Conservation (phyloP, 805 yeast species). For the Candida caryicola region DNA sequence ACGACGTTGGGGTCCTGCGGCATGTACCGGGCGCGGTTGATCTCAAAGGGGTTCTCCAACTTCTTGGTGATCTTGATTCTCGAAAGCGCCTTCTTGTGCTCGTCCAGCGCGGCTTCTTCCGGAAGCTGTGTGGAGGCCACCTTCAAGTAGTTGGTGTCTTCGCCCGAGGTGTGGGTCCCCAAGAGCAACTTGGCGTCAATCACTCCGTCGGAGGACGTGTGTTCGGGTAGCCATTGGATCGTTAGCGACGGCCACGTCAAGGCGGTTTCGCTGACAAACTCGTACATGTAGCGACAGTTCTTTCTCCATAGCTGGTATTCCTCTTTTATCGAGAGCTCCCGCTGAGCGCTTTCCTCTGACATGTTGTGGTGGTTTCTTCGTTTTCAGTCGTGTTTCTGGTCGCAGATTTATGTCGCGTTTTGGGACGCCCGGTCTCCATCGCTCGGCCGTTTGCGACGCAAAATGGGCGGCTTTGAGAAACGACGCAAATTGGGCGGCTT, state of each 20-base stretch:
- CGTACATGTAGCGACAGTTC: slow-evolving; percentile 79
- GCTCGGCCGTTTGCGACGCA: no score
- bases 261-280: slow-evolving; percentile 76
- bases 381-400: neutral
- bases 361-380: neutral
- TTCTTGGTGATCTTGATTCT: slow-evolving; percentile 61
- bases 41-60: slow-evolving; percentile 58
- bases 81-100: slow-evolving; percentile 40
- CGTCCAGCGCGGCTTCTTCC: slow-evolving; percentile 18
- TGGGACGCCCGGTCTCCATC: no score
- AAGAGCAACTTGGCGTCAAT: slow-evolving; percentile 53
- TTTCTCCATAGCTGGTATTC: slow-evolving; percentile 81
- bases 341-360: slow-evolving; percentile 17
- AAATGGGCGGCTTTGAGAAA: no score
- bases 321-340: slow-evolving; percentile 49
- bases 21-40: slow-evolving; percentile 69
- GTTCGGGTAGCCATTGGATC: slow-evolving; percentile 68
- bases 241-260: slow-evolving; percentile 81
- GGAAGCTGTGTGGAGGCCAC: slow-evolving; percentile 64
- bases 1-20: slow-evolving; percentile 56
- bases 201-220: slow-evolving; percentile 19
- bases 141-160: slow-evolving; percentile 63
- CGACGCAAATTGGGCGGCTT: no score
- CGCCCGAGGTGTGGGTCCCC: slow-evolving; percentile 75
- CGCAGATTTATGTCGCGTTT: neutral